A percentile compares a stretch with the other conserved stretches of the same genome.
phyloP scores from a whole-genome alignment of 108 stramenopile genomes.

The Skeletonema potamos region DNA sequence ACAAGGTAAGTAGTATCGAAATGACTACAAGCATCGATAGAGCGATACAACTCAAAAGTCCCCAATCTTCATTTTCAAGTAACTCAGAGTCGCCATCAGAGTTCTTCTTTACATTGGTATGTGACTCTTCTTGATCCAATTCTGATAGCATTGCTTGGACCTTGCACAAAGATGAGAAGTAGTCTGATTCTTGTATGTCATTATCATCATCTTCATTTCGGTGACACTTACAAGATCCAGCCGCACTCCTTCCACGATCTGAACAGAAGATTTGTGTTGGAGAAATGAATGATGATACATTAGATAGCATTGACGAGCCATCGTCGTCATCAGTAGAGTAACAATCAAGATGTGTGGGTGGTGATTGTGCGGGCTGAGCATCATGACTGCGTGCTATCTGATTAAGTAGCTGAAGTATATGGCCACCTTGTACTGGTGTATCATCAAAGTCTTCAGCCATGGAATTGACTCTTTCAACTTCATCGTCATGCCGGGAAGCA shows the following conservation, averaged over 20 bases:
- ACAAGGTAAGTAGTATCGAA: neutral
- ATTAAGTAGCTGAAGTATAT: neutral
- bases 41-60: neutral
- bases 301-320: neutral
- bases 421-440: neutral
- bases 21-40: neutral
- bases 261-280: neutral
- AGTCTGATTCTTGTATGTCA: neutral
- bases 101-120: neutral
- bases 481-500: neutral
- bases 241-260: neutral
- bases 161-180: conserved; percentile 12
- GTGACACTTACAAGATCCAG: neutral
- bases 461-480: neutral
- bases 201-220: neutral
- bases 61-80: neutral
- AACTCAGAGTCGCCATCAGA: neutral
- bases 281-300: neutral
- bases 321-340: neutral
- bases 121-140: neutral
- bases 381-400: neutral
- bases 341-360: neutral
- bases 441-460: neutral
- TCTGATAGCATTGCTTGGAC: conserved; percentile 8
- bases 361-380: neutral